Evolutionary conservation across 768 basidiomycete species (phyloP).

Genomic region (Auricularia cornea): DNA sequence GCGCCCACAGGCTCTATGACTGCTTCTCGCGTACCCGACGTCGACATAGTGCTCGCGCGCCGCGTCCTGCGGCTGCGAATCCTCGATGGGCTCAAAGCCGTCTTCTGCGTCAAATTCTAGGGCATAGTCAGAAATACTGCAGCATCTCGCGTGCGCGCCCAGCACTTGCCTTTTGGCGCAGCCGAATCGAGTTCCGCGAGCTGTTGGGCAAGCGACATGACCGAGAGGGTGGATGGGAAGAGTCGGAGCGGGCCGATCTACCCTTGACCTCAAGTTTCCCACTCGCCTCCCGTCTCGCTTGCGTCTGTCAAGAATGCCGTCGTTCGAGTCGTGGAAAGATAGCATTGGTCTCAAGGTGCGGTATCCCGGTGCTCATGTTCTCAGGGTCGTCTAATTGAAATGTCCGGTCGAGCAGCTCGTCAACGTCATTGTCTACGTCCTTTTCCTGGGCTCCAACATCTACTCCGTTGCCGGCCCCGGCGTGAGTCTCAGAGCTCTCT

Average conservation of each 20-base stretch:
- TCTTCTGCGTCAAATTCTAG: slow-evolving; percentile 74
- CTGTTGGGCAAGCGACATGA: slow-evolving; percentile 45
- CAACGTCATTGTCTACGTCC: slow-evolving; percentile 75
- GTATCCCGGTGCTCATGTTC: background rate
- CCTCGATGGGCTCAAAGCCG: slow-evolving; percentile 35
- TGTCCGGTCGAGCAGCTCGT: slow-evolving; percentile 43
- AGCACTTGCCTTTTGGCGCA: slow-evolving; percentile 52
- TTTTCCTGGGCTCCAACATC: slow-evolving; percentile 86
- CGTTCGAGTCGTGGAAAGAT: slow-evolving; percentile 54
- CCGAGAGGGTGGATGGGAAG: background rate
- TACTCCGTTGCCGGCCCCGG: slow-evolving; percentile 75
- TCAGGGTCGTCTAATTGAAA: background rate
- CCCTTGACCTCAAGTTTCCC: no score
- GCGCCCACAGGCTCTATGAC: background rate
- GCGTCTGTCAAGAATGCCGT: background rate
- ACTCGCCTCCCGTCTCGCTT: background rate
- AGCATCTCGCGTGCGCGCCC: slow-evolving; percentile 3
- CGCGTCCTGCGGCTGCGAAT: slow-evolving; percentile 27
- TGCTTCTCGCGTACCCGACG: slow-evolving; percentile 75
- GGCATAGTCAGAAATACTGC: slow-evolving; percentile 6
- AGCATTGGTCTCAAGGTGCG: slow-evolving; percentile 71
- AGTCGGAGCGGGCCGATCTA: no score
- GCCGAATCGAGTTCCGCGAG: slow-evolving; percentile 71
- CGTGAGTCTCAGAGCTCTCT: background rate
- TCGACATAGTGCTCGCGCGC: slow-evolving; percentile 75